Evolutionary conservation across 2,329 filamentous ascomycete species (phyloP).

Genomic region (Ascochyta rabiei): DNA sequence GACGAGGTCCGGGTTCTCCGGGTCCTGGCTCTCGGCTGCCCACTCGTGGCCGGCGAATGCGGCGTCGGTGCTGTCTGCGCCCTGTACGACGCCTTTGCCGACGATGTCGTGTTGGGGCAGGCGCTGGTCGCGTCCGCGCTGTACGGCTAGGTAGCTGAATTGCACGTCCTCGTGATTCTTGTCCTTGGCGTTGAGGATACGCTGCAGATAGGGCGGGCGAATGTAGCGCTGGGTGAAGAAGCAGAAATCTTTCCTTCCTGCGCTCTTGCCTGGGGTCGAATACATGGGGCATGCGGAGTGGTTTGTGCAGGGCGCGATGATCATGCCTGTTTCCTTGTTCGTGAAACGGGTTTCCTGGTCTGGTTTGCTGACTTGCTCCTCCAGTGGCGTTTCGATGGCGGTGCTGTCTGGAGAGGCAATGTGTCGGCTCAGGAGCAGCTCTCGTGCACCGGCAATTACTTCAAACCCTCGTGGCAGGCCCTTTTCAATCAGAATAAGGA

Average conservation of each 20-base stretch:
- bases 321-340: slow-evolving; percentile 65
- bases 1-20: slow-evolving; percentile 32
- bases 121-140: slow-evolving; percentile 72
- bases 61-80: slow-evolving; percentile 62
- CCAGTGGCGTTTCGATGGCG: slow-evolving; percentile 45
- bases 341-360: slow-evolving; percentile 41
- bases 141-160: slow-evolving; percentile 87
- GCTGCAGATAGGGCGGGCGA: slow-evolving; percentile 80
- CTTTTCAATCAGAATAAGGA: slow-evolving; percentile 88
- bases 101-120: slow-evolving; percentile 39
- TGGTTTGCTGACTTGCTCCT: slow-evolving; percentile 51
- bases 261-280: slow-evolving; percentile 67
- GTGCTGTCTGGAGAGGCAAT: slow-evolving; percentile 67
- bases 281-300: slow-evolving; percentile 92
- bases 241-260: slow-evolving; percentile 86
- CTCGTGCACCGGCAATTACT: slow-evolving; percentile 81
- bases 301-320: slow-evolving; percentile 77
- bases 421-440: slow-evolving; percentile 76
- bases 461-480: slow-evolving; percentile 92
- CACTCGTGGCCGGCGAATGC: slow-evolving; percentile 75
- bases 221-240: slow-evolving; percentile 90
- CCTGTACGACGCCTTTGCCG: slow-evolving; percentile 53
- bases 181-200: slow-evolving; percentile 69
- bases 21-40: slow-evolving; percentile 21
- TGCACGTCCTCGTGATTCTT: slow-evolving; percentile 88